Evolutionary conservation across 352 stramenopile species (phyloP), one percentile per base, ranked within the genome.

Genomic region (Aphanomyces invadans): DNA sequence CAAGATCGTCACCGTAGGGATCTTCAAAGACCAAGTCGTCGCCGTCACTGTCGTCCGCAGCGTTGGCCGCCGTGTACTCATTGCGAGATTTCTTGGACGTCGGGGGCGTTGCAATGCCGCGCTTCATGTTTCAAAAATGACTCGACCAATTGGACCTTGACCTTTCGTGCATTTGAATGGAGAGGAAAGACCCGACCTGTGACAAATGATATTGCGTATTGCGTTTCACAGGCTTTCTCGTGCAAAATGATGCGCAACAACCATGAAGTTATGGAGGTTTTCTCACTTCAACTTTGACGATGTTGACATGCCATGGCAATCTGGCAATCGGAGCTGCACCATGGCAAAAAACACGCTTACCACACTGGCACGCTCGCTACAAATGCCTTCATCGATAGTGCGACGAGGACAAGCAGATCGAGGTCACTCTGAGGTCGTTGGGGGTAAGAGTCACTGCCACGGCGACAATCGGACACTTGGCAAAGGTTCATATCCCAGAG

Each of bases 1-100:
- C 87, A 65, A 93, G 76, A 67, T 95, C 85, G 61, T 97, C 89
- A 55, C 84, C 85, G 65, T 91, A 96, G 21, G 83, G 86, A 65
- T 96, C 86, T 71, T 96, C 87, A 62, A 92, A 95, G 68, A 94
- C 83, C 26, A 96, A 69, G 25, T 94, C 70, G 52, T 85, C 79
- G n/a, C 55, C 54, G 28, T 85, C 73, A 44, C 78, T 68, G 25
- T 80, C 72, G 32, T 77, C 70, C 21, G 73, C 73, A 10, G 38
- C 9, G 32, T 68, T 71, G 53, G 61, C 71, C 33, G 39, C 73
- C 55, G 51, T 70, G 19, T 72, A 71, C 36, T 70, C 70, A 17
- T 71, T 78, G 70, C 76, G 78, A 62, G 83, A 80, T 76, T 94
- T 94, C 38, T 65, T 62, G 23, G 45, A 67, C 9, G 26, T 28